phyloP scores from a whole-genome alignment of 202 grass and related monocot genomes.

The Dendrocalamus latiflorus region DNA sequence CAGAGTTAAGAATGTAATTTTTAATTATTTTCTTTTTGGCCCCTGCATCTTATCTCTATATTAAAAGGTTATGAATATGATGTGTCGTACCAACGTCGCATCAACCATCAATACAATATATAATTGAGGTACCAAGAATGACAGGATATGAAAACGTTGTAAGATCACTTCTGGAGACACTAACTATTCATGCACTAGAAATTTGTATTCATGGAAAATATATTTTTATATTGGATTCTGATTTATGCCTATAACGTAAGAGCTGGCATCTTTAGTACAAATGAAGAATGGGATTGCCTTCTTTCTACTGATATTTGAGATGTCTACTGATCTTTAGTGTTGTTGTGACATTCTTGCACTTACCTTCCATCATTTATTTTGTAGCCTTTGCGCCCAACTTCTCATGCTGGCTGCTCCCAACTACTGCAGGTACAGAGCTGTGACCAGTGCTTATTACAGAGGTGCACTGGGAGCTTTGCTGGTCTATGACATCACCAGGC shows the following conservation, averaged over 20 bases:
- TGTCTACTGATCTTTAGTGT: not conserved
- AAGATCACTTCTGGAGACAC: not conserved
- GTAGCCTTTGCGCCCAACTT: not conserved
- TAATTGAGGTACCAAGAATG: not conserved
- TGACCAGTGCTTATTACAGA: constrained; percentile 75
- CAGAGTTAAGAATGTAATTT: not conserved
- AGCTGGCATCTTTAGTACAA: not conserved
- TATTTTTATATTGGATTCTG: not conserved
- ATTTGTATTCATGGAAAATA: not conserved
- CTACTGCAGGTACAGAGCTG: constrained; percentile 59
- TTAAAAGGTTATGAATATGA: not conserved
- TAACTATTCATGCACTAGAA: not conserved
- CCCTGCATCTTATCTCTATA: not conserved
- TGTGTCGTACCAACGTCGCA: not conserved
- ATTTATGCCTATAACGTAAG: not conserved
- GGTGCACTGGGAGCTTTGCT: constrained; percentile 63
- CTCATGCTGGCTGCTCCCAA: constrained; percentile 9
- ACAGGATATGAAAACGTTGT: not conserved
- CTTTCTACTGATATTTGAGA: not conserved
- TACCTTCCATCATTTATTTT: not conserved
- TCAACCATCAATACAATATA: not conserved
- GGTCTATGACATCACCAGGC: constrained; percentile 75
- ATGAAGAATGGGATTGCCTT: not conserved
- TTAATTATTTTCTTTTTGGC: not conserved
- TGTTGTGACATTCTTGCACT: not conserved